phyloP scores from a whole-genome alignment of 108 stramenopile genomes.

The Skeletonema marinoi region DNA sequence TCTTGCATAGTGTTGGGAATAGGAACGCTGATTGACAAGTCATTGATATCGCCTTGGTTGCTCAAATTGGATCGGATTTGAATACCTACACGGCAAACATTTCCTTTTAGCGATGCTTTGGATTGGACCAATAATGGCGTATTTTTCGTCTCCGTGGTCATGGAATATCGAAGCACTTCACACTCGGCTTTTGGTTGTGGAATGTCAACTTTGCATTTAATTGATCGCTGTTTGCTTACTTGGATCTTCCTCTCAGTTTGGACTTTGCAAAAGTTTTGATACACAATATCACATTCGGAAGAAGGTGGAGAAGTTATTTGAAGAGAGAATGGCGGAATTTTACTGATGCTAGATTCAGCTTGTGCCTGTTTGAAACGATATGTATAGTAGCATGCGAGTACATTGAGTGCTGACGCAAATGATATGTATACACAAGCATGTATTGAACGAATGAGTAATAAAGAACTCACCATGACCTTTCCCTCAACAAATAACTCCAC shows the following conservation, averaged over 20 bases:
- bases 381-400: not conserved
- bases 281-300: not conserved
- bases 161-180: slow-evolving; percentile 49
- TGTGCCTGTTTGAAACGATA: slow-evolving; percentile 2
- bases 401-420: not conserved
- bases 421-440: not conserved
- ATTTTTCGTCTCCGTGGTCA: slow-evolving; percentile 51
- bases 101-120: slow-evolving; percentile 58
- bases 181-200: slow-evolving; percentile 56
- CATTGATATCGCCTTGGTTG: slow-evolving; percentile 62
- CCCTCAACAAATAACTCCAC: slow-evolving; percentile 59
- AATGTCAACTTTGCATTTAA: slow-evolving; percentile 42
- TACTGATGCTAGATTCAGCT: not conserved
- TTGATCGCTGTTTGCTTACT: not conserved
- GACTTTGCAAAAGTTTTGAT: not conserved
- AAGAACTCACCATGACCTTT: slow-evolving; percentile 48
- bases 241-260: not conserved
- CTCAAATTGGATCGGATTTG: slow-evolving; percentile 79
- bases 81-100: slow-evolving; percentile 56
- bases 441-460: not conserved
- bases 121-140: slow-evolving; percentile 74
- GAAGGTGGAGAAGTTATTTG: slow-evolving; percentile 1
- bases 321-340: not conserved
- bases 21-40: slow-evolving; percentile 60
- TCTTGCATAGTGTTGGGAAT: slow-evolving; percentile 54